Percentiles rank a stretch among this genome's conserved stretches.
phyloP scores from a whole-genome alignment of 768 basidiomycete species.

The Termitomyces sp. region DNA sequence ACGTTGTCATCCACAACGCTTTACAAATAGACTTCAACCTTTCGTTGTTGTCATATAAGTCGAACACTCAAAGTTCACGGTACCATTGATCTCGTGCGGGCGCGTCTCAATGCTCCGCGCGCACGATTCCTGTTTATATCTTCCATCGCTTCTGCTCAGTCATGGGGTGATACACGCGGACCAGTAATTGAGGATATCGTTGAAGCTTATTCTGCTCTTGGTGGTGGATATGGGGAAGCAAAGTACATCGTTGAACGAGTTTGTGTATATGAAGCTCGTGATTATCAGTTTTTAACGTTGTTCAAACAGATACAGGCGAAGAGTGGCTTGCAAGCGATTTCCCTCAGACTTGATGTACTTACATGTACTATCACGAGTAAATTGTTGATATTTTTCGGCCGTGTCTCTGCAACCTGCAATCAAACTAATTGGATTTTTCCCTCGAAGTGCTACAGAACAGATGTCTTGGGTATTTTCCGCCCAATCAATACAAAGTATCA shows the following conservation, averaged over 20 bases:
- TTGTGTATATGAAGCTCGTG: not conserved
- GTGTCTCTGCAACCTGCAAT: not conserved
- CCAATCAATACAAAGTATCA: not conserved
- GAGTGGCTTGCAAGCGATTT: not conserved
- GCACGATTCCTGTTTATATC: slow-evolving; percentile 1
- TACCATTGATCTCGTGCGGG: not conserved
- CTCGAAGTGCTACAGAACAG: not conserved
- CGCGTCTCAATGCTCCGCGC: not conserved
- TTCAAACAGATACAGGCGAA: not conserved
- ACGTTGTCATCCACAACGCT: slow-evolving; percentile 1
- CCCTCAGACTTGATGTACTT: not conserved
- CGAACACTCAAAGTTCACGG: not conserved
- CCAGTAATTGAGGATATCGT: slow-evolving; percentile 1
- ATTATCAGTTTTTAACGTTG: not conserved
- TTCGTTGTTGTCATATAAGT: not conserved
- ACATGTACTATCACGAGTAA: not conserved
- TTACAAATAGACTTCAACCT: slow-evolving; percentile 2
- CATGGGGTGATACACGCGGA: not conserved
- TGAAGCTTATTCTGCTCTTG: not conserved
- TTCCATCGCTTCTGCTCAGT: not conserved
- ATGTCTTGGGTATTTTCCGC: not conserved
- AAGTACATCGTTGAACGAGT: slow-evolving; percentile 1
- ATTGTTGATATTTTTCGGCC: not conserved
- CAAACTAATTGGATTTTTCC: not conserved
- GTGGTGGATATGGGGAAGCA: slow-evolving; percentile 3